A percentile compares a stretch with the other conserved stretches of the same genome.
Evolutionary conservation across 331 rosid genomes (phyloP).

Genomic region (Erythrophleum ivorense): DNA sequence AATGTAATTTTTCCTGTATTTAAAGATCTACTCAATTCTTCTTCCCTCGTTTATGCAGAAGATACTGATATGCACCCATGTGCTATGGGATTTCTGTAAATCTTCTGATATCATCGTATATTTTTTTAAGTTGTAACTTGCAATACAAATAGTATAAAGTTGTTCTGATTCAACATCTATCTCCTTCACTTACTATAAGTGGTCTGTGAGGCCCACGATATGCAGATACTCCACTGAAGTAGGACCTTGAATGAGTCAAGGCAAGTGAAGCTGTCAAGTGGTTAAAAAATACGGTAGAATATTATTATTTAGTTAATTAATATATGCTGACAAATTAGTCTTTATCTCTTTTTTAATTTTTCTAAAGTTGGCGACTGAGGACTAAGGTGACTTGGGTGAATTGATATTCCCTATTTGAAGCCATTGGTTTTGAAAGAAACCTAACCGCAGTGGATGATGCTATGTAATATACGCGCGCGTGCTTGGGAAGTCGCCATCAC

Average conservation of each 20-base stretch:
- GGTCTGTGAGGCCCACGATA: conserved; percentile 49
- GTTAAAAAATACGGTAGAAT: conserved; percentile 37
- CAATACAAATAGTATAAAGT: conserved; percentile 41
- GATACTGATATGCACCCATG: conserved; percentile 56
- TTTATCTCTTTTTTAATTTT: conserved; percentile 20
- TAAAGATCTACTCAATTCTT: conserved; percentile 23
- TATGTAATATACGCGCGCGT: conserved; percentile 14
- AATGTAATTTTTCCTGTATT: not conserved
- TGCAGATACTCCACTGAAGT: conserved; percentile 40
- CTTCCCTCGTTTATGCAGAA: conserved; percentile 25
- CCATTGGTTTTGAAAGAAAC: conserved; percentile 35
- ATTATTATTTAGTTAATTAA: conserved; percentile 13
- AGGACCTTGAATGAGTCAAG: conserved; percentile 43
- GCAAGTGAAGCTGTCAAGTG: conserved; percentile 45
- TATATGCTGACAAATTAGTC: conserved; percentile 37
- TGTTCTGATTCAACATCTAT: conserved; percentile 54
- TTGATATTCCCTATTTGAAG: conserved; percentile 44
- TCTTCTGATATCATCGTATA: conserved; percentile 55
- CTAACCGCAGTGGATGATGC: conserved; percentile 44
- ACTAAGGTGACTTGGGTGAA: conserved; percentile 39
- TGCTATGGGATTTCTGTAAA: conserved; percentile 58
- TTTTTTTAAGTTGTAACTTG: conserved; percentile 34
- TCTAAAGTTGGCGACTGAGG: conserved; percentile 39
- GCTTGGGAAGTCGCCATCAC: conserved; percentile 42
- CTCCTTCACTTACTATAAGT: conserved; percentile 49